phyloP scores from a whole-genome alignment of 2,329 filamentous ascomycete genomes.

The Sphaerulina populicola region DNA sequence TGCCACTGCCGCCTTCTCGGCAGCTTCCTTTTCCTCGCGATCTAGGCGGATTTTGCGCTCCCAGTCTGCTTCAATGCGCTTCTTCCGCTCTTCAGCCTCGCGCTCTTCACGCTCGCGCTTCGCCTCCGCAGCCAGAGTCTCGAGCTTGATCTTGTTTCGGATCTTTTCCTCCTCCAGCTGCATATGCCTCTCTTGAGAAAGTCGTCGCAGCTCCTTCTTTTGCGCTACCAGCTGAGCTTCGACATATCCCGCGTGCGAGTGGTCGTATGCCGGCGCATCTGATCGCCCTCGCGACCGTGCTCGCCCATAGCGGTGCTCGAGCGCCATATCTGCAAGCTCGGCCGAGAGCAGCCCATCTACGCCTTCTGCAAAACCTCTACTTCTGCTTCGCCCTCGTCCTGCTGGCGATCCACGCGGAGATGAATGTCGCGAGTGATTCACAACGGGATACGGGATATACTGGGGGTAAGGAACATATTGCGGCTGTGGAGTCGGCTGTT shows the following conservation, averaged over 20 bases:
- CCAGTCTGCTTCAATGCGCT: conserved; percentile 35
- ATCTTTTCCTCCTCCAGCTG: conserved; percentile 35
- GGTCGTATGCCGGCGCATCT: conserved; percentile 21
- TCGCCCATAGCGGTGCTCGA: conserved; percentile 28
- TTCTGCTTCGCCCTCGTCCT: conserved; percentile 11
- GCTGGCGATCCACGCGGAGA: conserved; percentile 19
- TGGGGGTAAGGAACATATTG: conserved; percentile 5
- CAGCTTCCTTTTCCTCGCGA: conserved; percentile 31
- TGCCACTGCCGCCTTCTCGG: conserved; percentile 31
- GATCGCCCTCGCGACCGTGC: conserved; percentile 31
- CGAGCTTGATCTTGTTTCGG: conserved; percentile 24
- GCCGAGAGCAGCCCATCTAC: conserved; percentile 26
- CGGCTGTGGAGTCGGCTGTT: not conserved
- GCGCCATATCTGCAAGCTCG: conserved; percentile 27
- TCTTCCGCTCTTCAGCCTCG: conserved; percentile 31
- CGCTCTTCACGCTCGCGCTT: conserved; percentile 33
- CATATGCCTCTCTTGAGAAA: conserved; percentile 30
- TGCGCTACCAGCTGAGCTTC: conserved; percentile 31
- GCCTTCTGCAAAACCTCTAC: not conserved
- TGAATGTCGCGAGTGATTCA: conserved; percentile 19
- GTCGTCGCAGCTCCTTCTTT: conserved; percentile 31
- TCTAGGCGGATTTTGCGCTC: conserved; percentile 34
- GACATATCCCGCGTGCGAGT: conserved; percentile 19
- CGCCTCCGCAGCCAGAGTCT: conserved; percentile 31
- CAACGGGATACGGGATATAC: conserved; percentile 24